phyloP scores from a whole-genome alignment of 2,329 filamentous ascomycete species.

The Periconia digitata region DNA sequence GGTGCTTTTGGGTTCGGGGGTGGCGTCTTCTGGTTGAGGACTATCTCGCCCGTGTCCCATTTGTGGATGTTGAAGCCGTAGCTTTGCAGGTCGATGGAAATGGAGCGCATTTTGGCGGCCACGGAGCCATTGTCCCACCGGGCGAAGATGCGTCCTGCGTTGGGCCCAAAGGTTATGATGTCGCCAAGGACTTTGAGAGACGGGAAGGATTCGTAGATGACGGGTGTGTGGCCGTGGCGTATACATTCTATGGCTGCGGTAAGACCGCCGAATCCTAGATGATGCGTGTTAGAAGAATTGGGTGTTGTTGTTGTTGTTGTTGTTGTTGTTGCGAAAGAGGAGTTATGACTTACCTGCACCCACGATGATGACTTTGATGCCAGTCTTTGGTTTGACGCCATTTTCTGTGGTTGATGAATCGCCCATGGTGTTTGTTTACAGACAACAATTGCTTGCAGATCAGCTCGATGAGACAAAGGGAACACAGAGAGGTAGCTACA shows the following conservation, averaged over 20 bases:
- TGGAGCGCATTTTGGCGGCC: constrained; percentile 48
- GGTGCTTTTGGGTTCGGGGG: constrained; percentile 51
- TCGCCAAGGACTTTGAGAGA: constrained; percentile 62
- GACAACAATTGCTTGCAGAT: not conserved
- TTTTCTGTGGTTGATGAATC: not conserved
- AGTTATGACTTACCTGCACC: constrained; percentile 39
- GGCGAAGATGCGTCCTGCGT: constrained; percentile 62
- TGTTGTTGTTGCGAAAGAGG: too few relatives aligned
- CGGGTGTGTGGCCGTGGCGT: constrained; percentile 61
- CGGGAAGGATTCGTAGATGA: constrained; percentile 60
- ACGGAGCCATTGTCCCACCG: constrained; percentile 59
- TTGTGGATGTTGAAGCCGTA: constrained; percentile 66
- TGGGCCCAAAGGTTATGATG: constrained; percentile 64
- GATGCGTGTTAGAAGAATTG: constrained; percentile 7
- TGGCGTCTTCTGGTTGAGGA: constrained; percentile 58
- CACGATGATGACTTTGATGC: constrained; percentile 57
- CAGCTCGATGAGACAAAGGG: not conserved
- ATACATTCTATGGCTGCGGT: constrained; percentile 65
- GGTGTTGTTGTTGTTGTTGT: not conserved
- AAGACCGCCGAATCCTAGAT: constrained; percentile 61
- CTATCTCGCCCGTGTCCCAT: constrained; percentile 60
- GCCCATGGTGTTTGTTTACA: not conserved
- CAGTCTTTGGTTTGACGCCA: constrained; percentile 39
- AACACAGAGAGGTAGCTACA: not conserved
- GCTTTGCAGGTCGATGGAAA: constrained; percentile 55